Conservation (phyloP, 768 basidiomycete genomes). For the Hypholoma fasciculare region DNA sequence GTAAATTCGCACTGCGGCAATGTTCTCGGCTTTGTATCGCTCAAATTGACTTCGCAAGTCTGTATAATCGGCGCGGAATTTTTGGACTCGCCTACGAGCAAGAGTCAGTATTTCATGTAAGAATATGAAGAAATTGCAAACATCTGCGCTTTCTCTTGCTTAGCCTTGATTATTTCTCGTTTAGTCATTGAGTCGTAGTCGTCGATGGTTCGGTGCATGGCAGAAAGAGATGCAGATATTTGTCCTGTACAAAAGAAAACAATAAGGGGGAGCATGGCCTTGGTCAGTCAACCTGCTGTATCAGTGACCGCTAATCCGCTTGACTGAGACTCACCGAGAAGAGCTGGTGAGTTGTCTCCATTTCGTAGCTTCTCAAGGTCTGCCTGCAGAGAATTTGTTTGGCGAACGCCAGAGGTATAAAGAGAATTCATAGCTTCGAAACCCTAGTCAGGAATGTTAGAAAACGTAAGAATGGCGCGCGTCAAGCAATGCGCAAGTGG, state of each 20-base stretch:
- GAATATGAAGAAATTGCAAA: slow-evolving; percentile 34
- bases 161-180: slow-evolving; percentile 93
- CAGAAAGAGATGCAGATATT: slow-evolving; percentile 96
- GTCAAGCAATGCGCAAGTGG: neutral
- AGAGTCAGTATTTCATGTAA: neutral
- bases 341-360: slow-evolving; percentile 78
- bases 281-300: slow-evolving; percentile 6
- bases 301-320: neutral
- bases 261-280: slow-evolving; percentile 9
- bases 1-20: slow-evolving; percentile 39
- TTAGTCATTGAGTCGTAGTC: slow-evolving; percentile 98
- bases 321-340: slow-evolving; percentile 67
- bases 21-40: slow-evolving; percentile 61
- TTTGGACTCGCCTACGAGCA: slow-evolving; percentile 77
- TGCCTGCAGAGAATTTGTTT: slow-evolving; percentile 84
- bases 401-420: slow-evolving; percentile 90
- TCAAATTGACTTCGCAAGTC: slow-evolving; percentile 87
- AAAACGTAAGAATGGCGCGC: neutral
- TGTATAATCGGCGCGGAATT: slow-evolving; percentile 84
- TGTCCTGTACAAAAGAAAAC: slow-evolving; percentile 67
- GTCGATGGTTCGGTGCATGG: slow-evolving; percentile 91
- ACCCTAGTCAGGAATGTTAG: neutral
- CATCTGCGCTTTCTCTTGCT: slow-evolving; percentile 96
- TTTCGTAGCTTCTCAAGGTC: slow-evolving; percentile 83
- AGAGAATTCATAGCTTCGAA: slow-evolving; percentile 78